Evolutionary conservation across 768 basidiomycete genomes (phyloP), one percentile per base, ranked within the genome.

Genomic region (Panellus pusillus): DNA sequence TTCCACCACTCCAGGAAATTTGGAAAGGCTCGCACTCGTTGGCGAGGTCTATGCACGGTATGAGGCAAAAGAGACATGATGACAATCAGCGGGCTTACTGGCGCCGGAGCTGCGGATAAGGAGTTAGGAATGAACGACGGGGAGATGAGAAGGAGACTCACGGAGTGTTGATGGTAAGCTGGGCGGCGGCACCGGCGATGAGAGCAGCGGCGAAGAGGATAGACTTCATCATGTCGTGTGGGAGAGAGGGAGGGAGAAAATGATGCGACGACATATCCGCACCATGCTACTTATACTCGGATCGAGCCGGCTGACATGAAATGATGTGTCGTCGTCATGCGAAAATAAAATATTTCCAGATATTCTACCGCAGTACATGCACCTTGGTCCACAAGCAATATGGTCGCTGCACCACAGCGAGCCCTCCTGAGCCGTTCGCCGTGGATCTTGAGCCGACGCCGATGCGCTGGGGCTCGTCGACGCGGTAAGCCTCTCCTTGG

Each of bases 101-200:
- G 52, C 44, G 20, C 50, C 50, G 15, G 53, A 13, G 35, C 85
- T 87, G 57, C 1, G 57, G 32, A 60, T 41, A 41, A 20, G 42
- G 3, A n/a, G 36, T 32, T 24, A 19, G 37, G 13, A 14, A 47
- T 13, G 29, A 9, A 17, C 8, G 20, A 7, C 28, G 13, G 31
- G 31, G 32, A 44, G 39, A 14, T 15, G 19, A 32, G 44, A 32
- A 35, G 29, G 20, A 55, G 17, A 78, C 87, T 64, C 60, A 90
- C 89, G 89, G 89, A 35, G 89, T 92, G 66, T 87, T 84, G 66
- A 91, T 73, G 1, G 61, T 70, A 60, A 83, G 63, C 28, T 82
- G 81, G 15, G 79, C 84, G 20, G 74, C 38, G 44, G 68, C 81
- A 29, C 68, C 68, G 45, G 69, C 66, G 42, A 70, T 72, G 58